phyloP scores from a whole-genome alignment of 78 protist genomes.

The Speleostelium caveatum region DNA sequence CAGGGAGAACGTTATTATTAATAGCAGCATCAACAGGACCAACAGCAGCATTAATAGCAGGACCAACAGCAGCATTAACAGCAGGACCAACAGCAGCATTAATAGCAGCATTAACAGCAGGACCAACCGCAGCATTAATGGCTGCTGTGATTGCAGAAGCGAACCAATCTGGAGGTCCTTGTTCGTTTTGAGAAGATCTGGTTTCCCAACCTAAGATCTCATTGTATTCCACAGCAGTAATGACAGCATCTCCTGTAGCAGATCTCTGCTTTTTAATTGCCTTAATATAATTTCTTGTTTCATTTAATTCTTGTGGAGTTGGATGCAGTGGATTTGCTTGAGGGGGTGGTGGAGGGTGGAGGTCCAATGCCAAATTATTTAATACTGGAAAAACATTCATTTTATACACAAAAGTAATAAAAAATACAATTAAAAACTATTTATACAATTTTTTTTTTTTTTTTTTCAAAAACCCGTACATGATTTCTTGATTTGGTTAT shows the following conservation, averaged over 20 bases:
- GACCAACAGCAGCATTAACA: background rate
- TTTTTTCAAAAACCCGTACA: no score
- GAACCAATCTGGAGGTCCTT: background rate
- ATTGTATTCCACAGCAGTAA: background rate
- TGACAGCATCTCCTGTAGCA: background rate
- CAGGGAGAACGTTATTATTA: background rate
- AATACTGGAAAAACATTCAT: background rate
- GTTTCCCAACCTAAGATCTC: background rate
- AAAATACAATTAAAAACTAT: background rate
- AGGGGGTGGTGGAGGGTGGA: background rate
- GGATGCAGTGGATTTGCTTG: background rate
- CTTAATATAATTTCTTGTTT: background rate
- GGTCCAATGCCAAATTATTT: background rate
- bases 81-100: background rate
- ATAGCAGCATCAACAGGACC: background rate
- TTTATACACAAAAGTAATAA: no score
- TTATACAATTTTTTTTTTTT: no score
- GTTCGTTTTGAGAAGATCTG: background rate
- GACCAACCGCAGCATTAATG: background rate
- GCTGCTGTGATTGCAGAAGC: background rate
- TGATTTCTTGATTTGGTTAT: no score
- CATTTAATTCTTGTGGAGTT: background rate
- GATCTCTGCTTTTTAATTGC: background rate
- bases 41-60: background rate
- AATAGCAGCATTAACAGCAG: background rate